Evolutionary conservation across 768 basidiomycete species (phyloP).

Genomic region (Suillus americanus): DNA sequence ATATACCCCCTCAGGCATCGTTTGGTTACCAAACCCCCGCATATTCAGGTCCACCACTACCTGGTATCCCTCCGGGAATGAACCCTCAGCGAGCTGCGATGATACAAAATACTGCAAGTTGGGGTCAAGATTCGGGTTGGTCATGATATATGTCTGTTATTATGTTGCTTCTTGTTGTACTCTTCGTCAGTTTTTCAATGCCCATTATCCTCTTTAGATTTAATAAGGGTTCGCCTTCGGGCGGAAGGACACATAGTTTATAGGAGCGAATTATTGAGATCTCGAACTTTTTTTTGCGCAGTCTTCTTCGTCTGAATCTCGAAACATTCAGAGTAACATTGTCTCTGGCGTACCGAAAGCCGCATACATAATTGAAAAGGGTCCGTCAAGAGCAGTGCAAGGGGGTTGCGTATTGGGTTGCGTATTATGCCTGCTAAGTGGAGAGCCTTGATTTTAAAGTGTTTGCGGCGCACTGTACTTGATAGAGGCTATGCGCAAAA

Average conservation of each 20-base stretch:
- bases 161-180: slow-evolving; percentile 16
- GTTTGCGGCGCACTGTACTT: neutral
- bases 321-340: neutral
- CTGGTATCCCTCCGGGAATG: slow-evolving; percentile 55
- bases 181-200: slow-evolving; percentile 13
- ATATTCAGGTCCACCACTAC: slow-evolving; percentile 50
- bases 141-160: slow-evolving; percentile 17
- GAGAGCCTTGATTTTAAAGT: neutral
- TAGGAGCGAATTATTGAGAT: neutral
- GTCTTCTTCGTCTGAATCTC: neutral
- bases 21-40: slow-evolving; percentile 42
- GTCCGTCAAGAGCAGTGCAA: neutral
- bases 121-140: slow-evolving; percentile 36
- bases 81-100: slow-evolving; percentile 67
- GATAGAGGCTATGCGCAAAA: neutral
- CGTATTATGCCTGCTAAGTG: neutral
- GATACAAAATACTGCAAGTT: slow-evolving; percentile 50
- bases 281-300: neutral
- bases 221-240: slow-evolving; percentile 12
- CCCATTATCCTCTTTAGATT: slow-evolving; percentile 23
- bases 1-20: slow-evolving; percentile 32
- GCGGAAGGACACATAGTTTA: neutral
- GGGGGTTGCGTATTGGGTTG: too few relatives aligned
- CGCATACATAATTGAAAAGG: neutral
- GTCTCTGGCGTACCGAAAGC: neutral